A percentile compares a stretch with the other conserved stretches of the same genome.
Evolutionary conservation across 2,329 filamentous ascomycete species (phyloP).

Genomic region (Fusarium dlaminii): DNA sequence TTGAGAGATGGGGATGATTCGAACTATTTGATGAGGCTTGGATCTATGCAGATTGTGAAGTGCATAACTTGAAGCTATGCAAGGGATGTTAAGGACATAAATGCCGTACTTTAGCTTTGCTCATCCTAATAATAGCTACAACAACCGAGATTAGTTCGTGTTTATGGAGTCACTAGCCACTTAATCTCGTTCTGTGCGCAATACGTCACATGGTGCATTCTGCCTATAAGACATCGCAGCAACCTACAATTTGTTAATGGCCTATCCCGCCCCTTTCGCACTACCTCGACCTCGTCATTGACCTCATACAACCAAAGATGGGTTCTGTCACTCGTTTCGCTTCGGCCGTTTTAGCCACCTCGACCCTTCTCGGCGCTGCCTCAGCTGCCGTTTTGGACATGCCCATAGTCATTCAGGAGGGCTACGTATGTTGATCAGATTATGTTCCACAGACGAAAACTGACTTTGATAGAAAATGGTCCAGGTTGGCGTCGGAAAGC

Average conservation of each 20-base stretch:
- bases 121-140: neutral
- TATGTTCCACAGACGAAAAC: neutral
- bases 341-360: conserved; percentile 8
- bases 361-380: neutral
- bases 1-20: too few species aligned
- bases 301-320: neutral
- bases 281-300: neutral
- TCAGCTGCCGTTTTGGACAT: conserved; percentile 25
- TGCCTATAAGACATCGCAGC: neutral
- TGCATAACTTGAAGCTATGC: neutral
- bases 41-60: too few species aligned
- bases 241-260: neutral
- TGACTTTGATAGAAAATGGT: conserved; percentile 21
- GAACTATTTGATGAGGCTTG: neutral
- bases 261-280: neutral
- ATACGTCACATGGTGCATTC: neutral
- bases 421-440: conserved; percentile 15
- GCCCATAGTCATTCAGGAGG: neutral
- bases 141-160: conserved; percentile 15
- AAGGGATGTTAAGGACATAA: neutral
- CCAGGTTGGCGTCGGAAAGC: conserved; percentile 39
- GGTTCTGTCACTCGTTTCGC: neutral
- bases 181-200: neutral
- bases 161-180: neutral
- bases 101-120: neutral